Evolutionary conservation across 768 basidiomycete species (phyloP).

Genomic region (Rhodosporidiobolus sp.): DNA sequence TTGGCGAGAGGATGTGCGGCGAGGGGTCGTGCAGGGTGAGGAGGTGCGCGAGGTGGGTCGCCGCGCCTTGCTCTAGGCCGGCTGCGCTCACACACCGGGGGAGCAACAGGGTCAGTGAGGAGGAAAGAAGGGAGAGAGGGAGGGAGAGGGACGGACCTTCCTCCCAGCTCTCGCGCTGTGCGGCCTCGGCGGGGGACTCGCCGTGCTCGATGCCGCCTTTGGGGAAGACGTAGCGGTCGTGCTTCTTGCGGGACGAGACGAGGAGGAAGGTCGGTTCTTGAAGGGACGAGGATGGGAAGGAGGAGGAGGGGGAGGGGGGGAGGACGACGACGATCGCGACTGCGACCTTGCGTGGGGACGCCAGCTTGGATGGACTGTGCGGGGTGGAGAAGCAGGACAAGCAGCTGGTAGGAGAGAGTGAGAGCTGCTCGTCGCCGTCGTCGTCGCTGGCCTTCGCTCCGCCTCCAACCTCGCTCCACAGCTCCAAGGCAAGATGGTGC

Average conservation of each 20-base stretch:
- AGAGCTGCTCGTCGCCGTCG: too few relatives aligned
- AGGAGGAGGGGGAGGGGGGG: background rate
- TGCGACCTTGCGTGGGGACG: slow-evolving; percentile 23
- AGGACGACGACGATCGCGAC: slow-evolving; percentile 19
- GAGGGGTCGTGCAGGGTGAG: slow-evolving; percentile 14
- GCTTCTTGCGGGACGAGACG: slow-evolving; percentile 18
- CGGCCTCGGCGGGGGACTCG: slow-evolving; percentile 8
- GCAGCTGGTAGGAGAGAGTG: too few relatives aligned
- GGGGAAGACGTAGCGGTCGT: slow-evolving; percentile 28
- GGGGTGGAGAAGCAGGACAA: background rate
- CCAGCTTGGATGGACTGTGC: slow-evolving; percentile 11
- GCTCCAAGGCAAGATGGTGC: background rate
- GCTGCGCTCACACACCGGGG: background rate
- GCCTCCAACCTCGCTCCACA: too few relatives aligned
- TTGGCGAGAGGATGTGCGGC: slow-evolving; percentile 35
- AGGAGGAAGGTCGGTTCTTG: slow-evolving; percentile 16
- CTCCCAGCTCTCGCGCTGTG: slow-evolving; percentile 31
- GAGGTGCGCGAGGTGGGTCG: slow-evolving; percentile 30
- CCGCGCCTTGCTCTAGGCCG: background rate
- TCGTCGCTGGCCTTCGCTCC: too few relatives aligned
- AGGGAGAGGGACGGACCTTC: slow-evolving; percentile 18
- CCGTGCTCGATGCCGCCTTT: slow-evolving; percentile 38
- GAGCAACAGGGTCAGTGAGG: background rate
- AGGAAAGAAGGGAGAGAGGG: background rate
- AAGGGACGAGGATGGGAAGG: background rate